phyloP scores from a whole-genome alignment of 2,329 filamentous ascomycete species.

The Beauveria asiatica region DNA sequence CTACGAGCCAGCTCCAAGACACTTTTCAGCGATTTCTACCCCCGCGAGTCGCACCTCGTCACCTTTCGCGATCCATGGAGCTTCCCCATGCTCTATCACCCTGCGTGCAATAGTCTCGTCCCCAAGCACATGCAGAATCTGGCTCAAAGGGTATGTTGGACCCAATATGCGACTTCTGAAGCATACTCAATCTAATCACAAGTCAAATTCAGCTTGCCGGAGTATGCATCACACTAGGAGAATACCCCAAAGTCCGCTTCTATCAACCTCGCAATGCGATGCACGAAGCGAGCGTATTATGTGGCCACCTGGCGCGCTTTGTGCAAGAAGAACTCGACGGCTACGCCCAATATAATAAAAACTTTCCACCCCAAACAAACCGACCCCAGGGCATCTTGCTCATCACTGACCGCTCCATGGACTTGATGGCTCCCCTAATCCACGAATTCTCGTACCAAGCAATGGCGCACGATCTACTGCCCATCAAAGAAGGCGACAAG shows the following conservation, averaged over 20 bases:
- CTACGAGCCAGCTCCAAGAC: slow-evolving; percentile 75
- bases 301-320: slow-evolving; percentile 79
- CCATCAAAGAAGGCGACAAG: slow-evolving; percentile 82
- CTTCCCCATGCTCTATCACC: slow-evolving; percentile 88
- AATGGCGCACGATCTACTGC: slow-evolving; percentile 90
- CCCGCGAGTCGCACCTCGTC: slow-evolving; percentile 81
- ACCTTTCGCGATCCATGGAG: slow-evolving; percentile 94
- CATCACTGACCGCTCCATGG: slow-evolving; percentile 89
- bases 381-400: slow-evolving; percentile 76
- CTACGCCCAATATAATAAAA: slow-evolving; percentile 74
- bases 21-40: slow-evolving; percentile 80
- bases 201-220: slow-evolving; percentile 32
- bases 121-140: slow-evolving; percentile 73
- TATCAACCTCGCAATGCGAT: slow-evolving; percentile 66
- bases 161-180: not conserved
- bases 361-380: slow-evolving; percentile 72
- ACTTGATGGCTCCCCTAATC: slow-evolving; percentile 75
- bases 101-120: slow-evolving; percentile 77
- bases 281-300: slow-evolving; percentile 84
- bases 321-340: slow-evolving; percentile 86
- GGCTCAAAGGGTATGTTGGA: slow-evolving; percentile 66
- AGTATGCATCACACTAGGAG: slow-evolving; percentile 83
- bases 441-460: slow-evolving; percentile 99
- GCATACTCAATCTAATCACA: not conserved
- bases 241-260: slow-evolving; percentile 89